A percentile compares a stretch with the other conserved stretches of the same genome.
phyloP scores from a whole-genome alignment of 768 basidiomycete species.

The Amanita fuliginea region DNA sequence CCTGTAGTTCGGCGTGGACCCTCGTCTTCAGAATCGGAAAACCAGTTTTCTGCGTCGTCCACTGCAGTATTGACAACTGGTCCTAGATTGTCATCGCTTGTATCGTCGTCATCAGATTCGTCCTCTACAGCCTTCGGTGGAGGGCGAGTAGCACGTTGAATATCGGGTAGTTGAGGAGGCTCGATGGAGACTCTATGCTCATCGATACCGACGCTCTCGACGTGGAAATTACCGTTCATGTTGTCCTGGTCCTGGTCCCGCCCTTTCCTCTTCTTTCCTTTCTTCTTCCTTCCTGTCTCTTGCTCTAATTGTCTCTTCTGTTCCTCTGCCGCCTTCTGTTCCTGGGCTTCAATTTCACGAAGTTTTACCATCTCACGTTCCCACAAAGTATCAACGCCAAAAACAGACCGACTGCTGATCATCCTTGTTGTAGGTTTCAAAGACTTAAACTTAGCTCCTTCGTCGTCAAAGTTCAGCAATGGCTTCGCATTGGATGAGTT shows the following conservation, averaged over 20 bases:
- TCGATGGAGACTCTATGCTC: constrained; percentile 22
- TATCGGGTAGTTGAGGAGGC: constrained; percentile 36
- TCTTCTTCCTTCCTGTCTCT: constrained; percentile 37
- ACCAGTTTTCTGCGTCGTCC: constrained; percentile 30
- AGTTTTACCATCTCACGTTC: constrained; percentile 79
- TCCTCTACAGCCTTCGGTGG: constrained; percentile 32
- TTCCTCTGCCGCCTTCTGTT: constrained; percentile 34
- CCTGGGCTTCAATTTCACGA: constrained; percentile 61
- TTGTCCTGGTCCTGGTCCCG: constrained; percentile 15
- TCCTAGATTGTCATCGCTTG: constrained; percentile 22
- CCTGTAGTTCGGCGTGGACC: constrained; percentile 48
- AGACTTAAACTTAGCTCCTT: constrained; percentile 18
- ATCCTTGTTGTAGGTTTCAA: constrained; percentile 15
- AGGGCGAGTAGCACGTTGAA: constrained; percentile 25
- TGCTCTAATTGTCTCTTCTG: constrained; percentile 34
- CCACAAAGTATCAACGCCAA: constrained; percentile 91
- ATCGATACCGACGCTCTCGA: not conserved
- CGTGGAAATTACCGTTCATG: constrained; percentile 4
- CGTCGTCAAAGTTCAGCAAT: constrained; percentile 55
- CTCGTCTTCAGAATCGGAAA: constrained; percentile 24
- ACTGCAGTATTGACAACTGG: constrained; percentile 48
- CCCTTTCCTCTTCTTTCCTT: constrained; percentile 22
- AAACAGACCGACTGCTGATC: constrained; percentile 63
- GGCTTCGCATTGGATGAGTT: constrained; percentile 48
- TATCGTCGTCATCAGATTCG: constrained; percentile 39